These are phyloP conservation scores for Lanzia echinophila DNA, from an alignment of 2,329 filamentous ascomycete genomes.

Conservation along the genomic window DNA sequence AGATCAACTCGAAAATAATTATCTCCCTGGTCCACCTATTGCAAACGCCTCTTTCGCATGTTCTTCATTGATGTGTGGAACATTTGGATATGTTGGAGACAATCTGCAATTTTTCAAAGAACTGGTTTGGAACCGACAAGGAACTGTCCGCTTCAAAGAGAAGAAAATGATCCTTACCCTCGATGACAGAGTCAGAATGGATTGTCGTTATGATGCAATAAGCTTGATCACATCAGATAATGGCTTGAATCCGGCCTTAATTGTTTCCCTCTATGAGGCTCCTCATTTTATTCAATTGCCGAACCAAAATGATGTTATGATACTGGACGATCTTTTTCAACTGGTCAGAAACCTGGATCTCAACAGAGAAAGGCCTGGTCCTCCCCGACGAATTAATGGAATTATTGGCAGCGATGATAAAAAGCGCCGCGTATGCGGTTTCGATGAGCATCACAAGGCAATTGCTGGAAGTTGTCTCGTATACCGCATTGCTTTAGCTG, in stretches of 20 bases:
- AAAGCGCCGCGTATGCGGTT: conserved; percentile 23
- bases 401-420: conserved; percentile 15
- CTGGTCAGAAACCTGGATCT: background rate
- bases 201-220: conserved; percentile 26
- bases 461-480: conserved; percentile 43
- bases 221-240: conserved; percentile 37
- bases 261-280: conserved; percentile 45
- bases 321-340: conserved; percentile 8
- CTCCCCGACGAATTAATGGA: background rate
- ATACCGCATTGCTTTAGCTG: conserved; percentile 38
- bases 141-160: conserved; percentile 33
- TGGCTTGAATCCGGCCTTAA: conserved; percentile 34
- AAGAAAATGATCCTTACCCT: conserved; percentile 36
- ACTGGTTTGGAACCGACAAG: conserved; percentile 35
- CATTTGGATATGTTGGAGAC: conserved; percentile 35
- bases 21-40: conserved; percentile 11
- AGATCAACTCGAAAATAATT: conserved; percentile 2
- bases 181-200: conserved; percentile 41
- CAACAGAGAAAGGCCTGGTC: conserved; percentile 5
- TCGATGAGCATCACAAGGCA: conserved; percentile 33
- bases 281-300: conserved; percentile 41
- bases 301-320: conserved; percentile 7
- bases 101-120: conserved; percentile 37
- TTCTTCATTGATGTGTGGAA: conserved; percentile 35
- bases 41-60: conserved; percentile 28